Percentiles rank a stretch among this genome's conserved stretches.
Evolutionary conservation across 495 filamentous ascomycete species (phyloP).

Genomic region (Evernia prunastri): DNA sequence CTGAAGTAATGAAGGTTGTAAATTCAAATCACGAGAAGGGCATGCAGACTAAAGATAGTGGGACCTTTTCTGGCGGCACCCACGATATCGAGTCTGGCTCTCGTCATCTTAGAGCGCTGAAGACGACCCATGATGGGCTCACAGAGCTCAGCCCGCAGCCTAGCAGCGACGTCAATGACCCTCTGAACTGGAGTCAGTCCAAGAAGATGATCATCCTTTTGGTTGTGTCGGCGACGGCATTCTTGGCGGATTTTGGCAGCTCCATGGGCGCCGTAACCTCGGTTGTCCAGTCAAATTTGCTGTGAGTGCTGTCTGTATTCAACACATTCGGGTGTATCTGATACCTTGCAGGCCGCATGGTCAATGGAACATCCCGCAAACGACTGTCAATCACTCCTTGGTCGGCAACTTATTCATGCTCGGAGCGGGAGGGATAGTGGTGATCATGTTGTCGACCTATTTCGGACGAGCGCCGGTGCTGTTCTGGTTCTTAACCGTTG

Average conservation of each 20-base stretch:
- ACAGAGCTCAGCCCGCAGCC: constrained; percentile 49
- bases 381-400: constrained; percentile 47
- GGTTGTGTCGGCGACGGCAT: constrained; percentile 45
- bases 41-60: too few relatives aligned
- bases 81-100: too few relatives aligned
- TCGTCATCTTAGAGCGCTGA: too few relatives aligned
- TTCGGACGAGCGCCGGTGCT: constrained; percentile 55
- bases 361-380: constrained; percentile 33
- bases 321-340: constrained; percentile 30
- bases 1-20: too few relatives aligned
- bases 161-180: constrained; percentile 48
- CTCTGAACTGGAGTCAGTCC: constrained; percentile 50
- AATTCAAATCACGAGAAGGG: too few relatives aligned
- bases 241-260: constrained; percentile 53
- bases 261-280: constrained; percentile 49
- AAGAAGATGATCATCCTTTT: constrained; percentile 52
- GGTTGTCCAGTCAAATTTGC: constrained; percentile 36
- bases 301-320: neutral
- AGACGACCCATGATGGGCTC: too few relatives aligned
- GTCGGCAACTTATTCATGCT: constrained; percentile 55
- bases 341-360: constrained; percentile 20
- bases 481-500: constrained; percentile 47
- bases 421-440: constrained; percentile 50
- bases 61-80: too few relatives aligned
- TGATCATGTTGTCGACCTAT: constrained; percentile 48